Base-by-base conservation (phyloP, 148 eudicot genomes). In the Nepenthes gracilis region DNA sequence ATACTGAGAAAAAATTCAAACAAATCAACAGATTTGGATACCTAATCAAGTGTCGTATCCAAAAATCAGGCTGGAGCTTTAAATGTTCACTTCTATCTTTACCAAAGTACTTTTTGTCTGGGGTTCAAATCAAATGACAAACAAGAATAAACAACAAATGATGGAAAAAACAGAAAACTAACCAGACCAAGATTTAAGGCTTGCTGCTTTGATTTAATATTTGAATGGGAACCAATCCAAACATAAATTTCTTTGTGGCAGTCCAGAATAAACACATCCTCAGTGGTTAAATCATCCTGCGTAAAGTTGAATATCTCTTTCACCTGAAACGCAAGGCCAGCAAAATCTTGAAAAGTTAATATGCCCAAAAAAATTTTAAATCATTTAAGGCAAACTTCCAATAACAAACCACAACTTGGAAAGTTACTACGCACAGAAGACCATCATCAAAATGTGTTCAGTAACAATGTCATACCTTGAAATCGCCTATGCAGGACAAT, bases 211-310 rank as follows among this genome's bases (percentile, higher is more conserved):
- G 75, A 70, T 58, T 63, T 43, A 23, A 70, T 61, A 50, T 35
- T 48, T 43, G 83, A 75, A 57, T 71, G 72, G 66, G 69, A 56
- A 40, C 84, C 84, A 57, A 80, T 71, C 81, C 84, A 80, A 49
- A 80, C 78, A 67, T 67, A 72, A 49, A 80, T 65, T 58, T 80
- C 81, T 53, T 56, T 54, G 60, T 65, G 64, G 65, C 80, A 80
- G 75, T 80, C 84, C 60, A 80, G 65, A n/a, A 76, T 56, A 36
- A 76, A 64, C 33, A 71, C 62, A 56, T 80, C 84, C 64, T 80
- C 84, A 12, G 84, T 80, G 56, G 80, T 76, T 65, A 80, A 65
- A 67, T 80, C 84, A 65, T 80, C 84, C 55, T 80, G 84, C 14
- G 80, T 61, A 55, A 73, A 80, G 78, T 63, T 80, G 71, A 67